These are phyloP conservation scores for Erythrophleum ivorense DNA, from an alignment of 331 rosid species.

Conservation along the genomic window DNA sequence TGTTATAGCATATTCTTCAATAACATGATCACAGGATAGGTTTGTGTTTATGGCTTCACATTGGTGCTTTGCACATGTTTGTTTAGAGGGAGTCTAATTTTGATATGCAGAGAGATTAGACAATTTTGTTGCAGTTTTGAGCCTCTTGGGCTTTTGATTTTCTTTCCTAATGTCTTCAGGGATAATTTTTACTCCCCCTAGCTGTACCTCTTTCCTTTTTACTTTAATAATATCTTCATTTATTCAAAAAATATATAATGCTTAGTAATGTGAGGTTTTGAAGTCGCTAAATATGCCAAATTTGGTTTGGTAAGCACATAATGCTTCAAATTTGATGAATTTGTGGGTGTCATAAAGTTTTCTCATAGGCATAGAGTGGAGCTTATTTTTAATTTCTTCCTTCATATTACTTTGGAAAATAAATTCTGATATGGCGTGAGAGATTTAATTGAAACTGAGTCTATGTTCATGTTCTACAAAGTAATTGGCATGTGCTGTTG, in stretches of 20 bases:
- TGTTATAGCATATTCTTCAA: neutral
- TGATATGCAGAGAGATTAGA: neutral
- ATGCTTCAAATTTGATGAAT: neutral
- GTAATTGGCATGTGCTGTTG: neutral
- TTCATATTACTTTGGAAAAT: constrained; percentile 18
- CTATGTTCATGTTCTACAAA: neutral
- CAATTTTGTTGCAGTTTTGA: neutral
- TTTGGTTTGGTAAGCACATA: neutral
- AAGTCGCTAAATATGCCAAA: neutral
- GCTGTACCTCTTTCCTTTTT: neutral
- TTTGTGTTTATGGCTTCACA: neutral
- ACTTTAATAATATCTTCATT: too few relatives aligned
- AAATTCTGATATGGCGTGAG: neutral
- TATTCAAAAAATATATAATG: too few relatives aligned
- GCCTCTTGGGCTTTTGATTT: neutral
- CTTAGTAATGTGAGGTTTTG: neutral
- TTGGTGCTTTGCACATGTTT: neutral
- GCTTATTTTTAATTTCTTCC: constrained; percentile 3
- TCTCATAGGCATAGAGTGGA: neutral
- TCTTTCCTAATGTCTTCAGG: neutral
- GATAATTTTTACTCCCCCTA: neutral
- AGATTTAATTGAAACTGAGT: neutral
- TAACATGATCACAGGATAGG: neutral
- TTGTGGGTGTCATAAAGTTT: constrained; percentile 3
- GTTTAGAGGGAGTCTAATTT: neutral